Evolutionary conservation across 192 early-diverging fungal species (phyloP).

Genomic region (Coemansia reversa): DNA sequence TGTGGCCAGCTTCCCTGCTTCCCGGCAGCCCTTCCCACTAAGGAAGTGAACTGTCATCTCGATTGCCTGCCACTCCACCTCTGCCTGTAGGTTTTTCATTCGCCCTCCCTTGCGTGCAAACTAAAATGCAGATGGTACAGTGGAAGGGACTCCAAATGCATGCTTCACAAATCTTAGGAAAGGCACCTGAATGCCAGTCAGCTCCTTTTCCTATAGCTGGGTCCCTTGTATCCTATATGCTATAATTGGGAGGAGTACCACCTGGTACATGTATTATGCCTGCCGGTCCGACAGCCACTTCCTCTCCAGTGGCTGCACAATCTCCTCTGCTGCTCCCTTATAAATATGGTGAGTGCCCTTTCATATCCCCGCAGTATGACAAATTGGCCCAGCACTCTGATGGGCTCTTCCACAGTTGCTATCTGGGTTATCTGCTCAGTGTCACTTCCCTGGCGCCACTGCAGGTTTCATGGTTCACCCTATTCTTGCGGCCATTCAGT

Average conservation of each 20-base stretch:
- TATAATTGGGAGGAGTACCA: neutral
- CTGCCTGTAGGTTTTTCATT: neutral
- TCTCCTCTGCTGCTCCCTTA: neutral
- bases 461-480: neutral
- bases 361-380: neutral
- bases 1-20: neutral
- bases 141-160: neutral
- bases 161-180: constrained; percentile 1
- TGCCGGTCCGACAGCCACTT: constrained; percentile 9
- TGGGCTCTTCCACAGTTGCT: neutral
- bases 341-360: neutral
- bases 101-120: neutral
- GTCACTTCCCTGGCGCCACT: neutral
- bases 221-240: constrained; percentile 8
- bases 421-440: neutral
- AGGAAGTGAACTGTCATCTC: neutral
- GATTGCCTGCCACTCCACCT: neutral
- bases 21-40: neutral
- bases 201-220: neutral
- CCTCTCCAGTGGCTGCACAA: neutral
- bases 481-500: neutral
- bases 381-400: neutral
- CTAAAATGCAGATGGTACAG: neutral
- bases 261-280: constrained; percentile 5
- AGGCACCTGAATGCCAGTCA: neutral